Conservation (phyloP, 805 yeast species). For the Hanseniaspora pseudoguilliermondii region DNA sequence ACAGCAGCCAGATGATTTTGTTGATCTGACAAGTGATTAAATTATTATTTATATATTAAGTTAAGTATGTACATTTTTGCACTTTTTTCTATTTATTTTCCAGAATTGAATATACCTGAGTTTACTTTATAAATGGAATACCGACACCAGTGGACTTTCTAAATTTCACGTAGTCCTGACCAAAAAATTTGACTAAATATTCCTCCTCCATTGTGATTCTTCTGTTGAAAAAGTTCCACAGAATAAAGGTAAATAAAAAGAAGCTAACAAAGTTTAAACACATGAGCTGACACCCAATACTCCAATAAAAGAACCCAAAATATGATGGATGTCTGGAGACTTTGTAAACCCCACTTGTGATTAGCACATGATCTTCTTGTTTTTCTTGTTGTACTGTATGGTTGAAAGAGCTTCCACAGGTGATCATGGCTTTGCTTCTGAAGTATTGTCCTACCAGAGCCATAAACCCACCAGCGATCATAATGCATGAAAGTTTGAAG, state of each 20-base stretch:
- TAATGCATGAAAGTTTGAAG: constrained; percentile 15
- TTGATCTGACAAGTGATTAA: constrained; percentile 8
- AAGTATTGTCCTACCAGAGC: constrained; percentile 50
- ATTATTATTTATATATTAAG: not conserved
- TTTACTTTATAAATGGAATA: constrained; percentile 47
- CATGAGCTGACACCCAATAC: constrained; percentile 66
- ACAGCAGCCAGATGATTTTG: not conserved
- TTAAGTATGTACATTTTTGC: not conserved
- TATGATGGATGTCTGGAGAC: constrained; percentile 78
- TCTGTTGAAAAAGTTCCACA: constrained; percentile 54
- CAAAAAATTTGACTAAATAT: constrained; percentile 55
- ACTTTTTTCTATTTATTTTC: too few species aligned
- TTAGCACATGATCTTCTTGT: constrained; percentile 45
- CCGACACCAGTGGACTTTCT: constrained; percentile 37
- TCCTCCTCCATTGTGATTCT: constrained; percentile 66
- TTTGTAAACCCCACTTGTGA: constrained; percentile 62
- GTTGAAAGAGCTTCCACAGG: constrained; percentile 76
- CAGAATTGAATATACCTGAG: too few species aligned
- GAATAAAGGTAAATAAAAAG: constrained; percentile 39
- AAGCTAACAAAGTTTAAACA: constrained; percentile 54
- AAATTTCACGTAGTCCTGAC: constrained; percentile 48
- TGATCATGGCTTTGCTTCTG: constrained; percentile 71
- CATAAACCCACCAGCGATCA: constrained; percentile 36
- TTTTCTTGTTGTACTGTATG: constrained; percentile 55
- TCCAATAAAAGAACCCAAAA: constrained; percentile 88